Evolutionary conservation across 345 rosid species (phyloP).

Genomic region (Salix exigua): DNA sequence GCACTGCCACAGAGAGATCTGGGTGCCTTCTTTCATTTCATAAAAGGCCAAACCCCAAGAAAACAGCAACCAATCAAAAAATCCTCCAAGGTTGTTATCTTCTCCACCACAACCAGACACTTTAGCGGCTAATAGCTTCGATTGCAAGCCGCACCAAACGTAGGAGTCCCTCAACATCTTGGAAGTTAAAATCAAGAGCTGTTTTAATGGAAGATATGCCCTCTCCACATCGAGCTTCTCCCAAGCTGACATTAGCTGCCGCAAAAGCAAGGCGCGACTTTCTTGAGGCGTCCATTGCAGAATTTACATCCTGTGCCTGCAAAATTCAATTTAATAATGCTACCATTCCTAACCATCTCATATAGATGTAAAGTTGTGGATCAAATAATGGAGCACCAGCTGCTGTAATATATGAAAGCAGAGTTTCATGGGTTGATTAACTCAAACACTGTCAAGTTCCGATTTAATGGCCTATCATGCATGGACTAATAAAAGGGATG

Average conservation of each 20-base stretch:
- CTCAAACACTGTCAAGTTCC: neutral
- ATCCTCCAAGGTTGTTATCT: constrained; percentile 10
- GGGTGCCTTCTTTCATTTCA: constrained; percentile 10
- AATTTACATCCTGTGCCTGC: constrained; percentile 75
- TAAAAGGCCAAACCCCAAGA: constrained; percentile 12
- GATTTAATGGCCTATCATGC: neutral
- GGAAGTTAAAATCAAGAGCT: constrained; percentile 94
- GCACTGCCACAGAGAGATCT: constrained; percentile 8
- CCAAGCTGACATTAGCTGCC: constrained; percentile 48
- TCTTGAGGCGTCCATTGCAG: constrained; percentile 96
- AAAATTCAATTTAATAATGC: constrained; percentile 19
- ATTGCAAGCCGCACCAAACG: constrained; percentile 77
- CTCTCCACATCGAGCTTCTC: constrained; percentile 55
- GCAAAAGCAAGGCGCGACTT: constrained; percentile 67
- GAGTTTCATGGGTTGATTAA: neutral
- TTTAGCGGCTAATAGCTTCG: constrained; percentile 64
- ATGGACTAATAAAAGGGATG: neutral
- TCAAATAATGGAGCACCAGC: neutral
- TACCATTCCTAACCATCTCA: neutral
- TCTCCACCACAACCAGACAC: constrained; percentile 16
- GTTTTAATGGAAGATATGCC: constrained; percentile 57
- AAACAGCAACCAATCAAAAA: constrained; percentile 10
- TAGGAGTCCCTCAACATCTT: constrained; percentile 76
- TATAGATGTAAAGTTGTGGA: neutral
- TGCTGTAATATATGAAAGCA: neutral